Percentiles rank a stretch among this genome's conserved stretches.
Evolutionary conservation across 768 basidiomycete genomes (phyloP).

Genomic region (Kwoniella botswanensis): DNA sequence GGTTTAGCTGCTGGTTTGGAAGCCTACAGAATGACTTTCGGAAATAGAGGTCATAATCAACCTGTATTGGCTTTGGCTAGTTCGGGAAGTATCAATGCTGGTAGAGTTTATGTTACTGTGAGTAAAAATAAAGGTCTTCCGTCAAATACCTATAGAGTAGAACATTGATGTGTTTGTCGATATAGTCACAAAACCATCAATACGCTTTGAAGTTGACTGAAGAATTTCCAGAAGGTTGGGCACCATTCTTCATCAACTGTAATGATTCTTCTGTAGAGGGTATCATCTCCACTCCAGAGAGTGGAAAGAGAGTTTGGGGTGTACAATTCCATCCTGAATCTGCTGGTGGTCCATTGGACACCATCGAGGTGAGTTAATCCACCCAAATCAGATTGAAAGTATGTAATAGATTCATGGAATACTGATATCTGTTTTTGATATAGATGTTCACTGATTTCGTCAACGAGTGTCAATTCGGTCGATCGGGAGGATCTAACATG

Average conservation of each 20-base stretch:
- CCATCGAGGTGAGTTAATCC: conserved; percentile 75
- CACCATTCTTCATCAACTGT: conserved; percentile 99
- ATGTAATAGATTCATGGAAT: not conserved
- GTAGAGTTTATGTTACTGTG: conserved; percentile 87
- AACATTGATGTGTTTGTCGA: not conserved
- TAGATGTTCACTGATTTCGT: conserved; percentile 94
- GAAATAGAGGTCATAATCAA: conserved; percentile 99
- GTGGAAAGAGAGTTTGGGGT: conserved; percentile 92
- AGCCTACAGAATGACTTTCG: conserved; percentile 98
- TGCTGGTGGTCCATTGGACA: conserved; percentile 96
- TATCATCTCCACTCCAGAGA: conserved; percentile 89
- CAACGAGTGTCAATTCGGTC: conserved; percentile 68
- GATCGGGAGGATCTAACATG: conserved; percentile 34
- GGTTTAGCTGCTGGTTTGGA: conserved; percentile 96
- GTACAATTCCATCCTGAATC: conserved; percentile 99
- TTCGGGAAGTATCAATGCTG: conserved; percentile 89
- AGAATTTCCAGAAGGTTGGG: conserved; percentile 95
- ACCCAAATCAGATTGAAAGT: not conserved
- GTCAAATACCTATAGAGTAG: no score
- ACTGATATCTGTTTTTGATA: no score
- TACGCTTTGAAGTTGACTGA: conserved; percentile 94
- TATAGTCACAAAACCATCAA: conserved; percentile 77
- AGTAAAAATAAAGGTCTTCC: conserved; percentile 26
- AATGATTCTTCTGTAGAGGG: conserved; percentile 99
- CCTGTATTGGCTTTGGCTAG: conserved; percentile 95